A percentile compares a stretch with the other conserved stretches of the same genome.
Conservation (phyloP, 805 yeast species). For the Vanderwaltozyma polyspora region DNA sequence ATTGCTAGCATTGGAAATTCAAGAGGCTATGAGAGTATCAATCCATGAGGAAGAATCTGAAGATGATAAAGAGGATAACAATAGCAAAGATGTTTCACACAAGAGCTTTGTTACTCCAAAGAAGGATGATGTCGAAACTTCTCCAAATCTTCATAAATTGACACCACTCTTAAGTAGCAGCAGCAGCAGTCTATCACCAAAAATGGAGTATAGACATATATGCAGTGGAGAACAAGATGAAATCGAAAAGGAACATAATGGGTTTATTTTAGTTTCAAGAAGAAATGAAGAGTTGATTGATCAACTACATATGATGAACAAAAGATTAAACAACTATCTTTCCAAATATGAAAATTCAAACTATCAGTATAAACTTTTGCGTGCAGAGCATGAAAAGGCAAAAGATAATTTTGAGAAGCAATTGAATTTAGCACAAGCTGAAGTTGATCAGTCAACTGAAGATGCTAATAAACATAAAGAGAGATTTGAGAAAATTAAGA, state of each 20-base stretch:
- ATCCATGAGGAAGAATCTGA: not conserved
- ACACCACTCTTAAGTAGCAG: constrained; percentile 12
- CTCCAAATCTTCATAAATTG: constrained; percentile 9
- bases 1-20: constrained; percentile 1
- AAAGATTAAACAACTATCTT: constrained; percentile 11
- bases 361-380: constrained; percentile 5
- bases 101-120: too few species aligned
- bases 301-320: constrained; percentile 13
- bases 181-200: constrained; percentile 2
- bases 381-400: constrained; percentile 4
- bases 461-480: constrained; percentile 9
- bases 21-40: constrained; percentile 3
- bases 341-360: constrained; percentile 8
- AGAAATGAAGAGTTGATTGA: constrained; percentile 16
- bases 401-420: constrained; percentile 7
- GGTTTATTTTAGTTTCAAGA: constrained; percentile 7
- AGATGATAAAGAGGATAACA: not conserved
- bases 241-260: constrained; percentile 6
- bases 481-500: constrained; percentile 9
- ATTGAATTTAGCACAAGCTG: constrained; percentile 2
- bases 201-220: constrained; percentile 4
- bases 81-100: not conserved
- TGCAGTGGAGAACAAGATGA: constrained; percentile 11
- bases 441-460: constrained; percentile 1
- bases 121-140: constrained; percentile 1